Base-by-base conservation (phyloP, 1,284 basidiomycete genomes). In the Ceratobasidium sp. region DNA sequence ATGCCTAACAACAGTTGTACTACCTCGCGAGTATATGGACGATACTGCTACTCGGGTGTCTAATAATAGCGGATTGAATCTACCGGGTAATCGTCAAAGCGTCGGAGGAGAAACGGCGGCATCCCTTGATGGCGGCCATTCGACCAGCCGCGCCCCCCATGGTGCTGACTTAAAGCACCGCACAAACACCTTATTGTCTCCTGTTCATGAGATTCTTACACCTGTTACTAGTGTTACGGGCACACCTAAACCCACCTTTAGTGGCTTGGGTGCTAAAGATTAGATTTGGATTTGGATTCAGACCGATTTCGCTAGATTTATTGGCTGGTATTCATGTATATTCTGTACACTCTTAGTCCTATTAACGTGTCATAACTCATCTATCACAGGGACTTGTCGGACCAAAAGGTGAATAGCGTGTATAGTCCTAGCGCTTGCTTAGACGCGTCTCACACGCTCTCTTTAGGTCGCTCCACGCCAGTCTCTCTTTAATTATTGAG, bases 161-260 rank as follows among this genome's bases (percentile, higher is more conserved):
- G 69, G 69, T 19, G 59, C 47, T 19, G 71, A 73, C 24, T 41
- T 73, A 3, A 73, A 73, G 51, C 71, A 73, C 24, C 59, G 71
- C n/a, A 56, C 59, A n/a, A 73, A 73, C 53, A 73, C 71, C 5
- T 17, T 73, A 4, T 53, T 64, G 19, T 73, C 71, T 2, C 71
- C 72, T 2, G 72, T 73, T 33, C 72, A 56, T 33, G 72, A 64
- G n/a, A 51, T 73, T 22, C 44, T 73, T 6, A 73, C 72, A 1
- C 72, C 72, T 11, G 72, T 64, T 17, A 73, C 72, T 11, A 64
- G 72, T 47, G 60, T 73, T 1, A 56, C 59, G 2, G 72, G 60
- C 24, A 64, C 72, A 8, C 72, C 72, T 36, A 27, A 60, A 56
- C 47, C 50, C 7, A 73, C 72, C n/a, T 73, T 73, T 47, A 41